These are phyloP conservation scores for Auricularia cornea DNA, from an alignment of 768 basidiomycete species.

Conservation along the genomic window DNA sequence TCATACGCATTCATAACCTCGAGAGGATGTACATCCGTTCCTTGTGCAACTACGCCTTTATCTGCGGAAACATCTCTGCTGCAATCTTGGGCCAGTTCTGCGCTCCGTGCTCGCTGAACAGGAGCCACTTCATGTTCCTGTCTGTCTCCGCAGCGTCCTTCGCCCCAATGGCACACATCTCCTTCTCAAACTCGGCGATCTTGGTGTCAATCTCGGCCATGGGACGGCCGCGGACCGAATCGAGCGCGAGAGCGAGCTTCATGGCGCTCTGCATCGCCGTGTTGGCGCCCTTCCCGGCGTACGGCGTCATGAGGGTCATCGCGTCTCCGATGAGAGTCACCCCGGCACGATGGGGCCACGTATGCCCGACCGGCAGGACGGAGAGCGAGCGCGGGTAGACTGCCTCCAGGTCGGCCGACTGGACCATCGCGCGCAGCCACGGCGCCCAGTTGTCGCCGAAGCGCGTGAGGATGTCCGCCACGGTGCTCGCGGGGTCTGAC, in stretches of 20 bases:
- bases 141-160: too few relatives aligned
- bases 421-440: not conserved
- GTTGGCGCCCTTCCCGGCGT: slow-evolving; percentile 31
- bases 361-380: slow-evolving; percentile 8
- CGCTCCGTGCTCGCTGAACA: too few relatives aligned
- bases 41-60: too few relatives aligned
- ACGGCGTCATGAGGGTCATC: slow-evolving; percentile 30
- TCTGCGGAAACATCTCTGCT: too few relatives aligned
- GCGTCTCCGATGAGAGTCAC: slow-evolving; percentile 26
- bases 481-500: not conserved
- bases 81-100: too few relatives aligned
- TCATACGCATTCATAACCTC: too few relatives aligned
- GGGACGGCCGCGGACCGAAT: too few relatives aligned
- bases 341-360: slow-evolving; percentile 5
- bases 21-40: too few relatives aligned
- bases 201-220: too few relatives aligned
- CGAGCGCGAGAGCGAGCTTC: slow-evolving; percentile 5
- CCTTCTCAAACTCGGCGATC: too few relatives aligned
- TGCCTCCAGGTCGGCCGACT: slow-evolving; percentile 11
- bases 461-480: slow-evolving; percentile 3
- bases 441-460: slow-evolving; percentile 13
- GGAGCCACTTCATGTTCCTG: too few relatives aligned
- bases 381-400: slow-evolving; percentile 11
- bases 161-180: too few relatives aligned
- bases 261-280: slow-evolving; percentile 24